Percentiles rank a stretch among this genome's conserved stretches.
Conservation (phyloP, 108 stramenopile genomes). For the Licmophora abbreviata region DNA sequence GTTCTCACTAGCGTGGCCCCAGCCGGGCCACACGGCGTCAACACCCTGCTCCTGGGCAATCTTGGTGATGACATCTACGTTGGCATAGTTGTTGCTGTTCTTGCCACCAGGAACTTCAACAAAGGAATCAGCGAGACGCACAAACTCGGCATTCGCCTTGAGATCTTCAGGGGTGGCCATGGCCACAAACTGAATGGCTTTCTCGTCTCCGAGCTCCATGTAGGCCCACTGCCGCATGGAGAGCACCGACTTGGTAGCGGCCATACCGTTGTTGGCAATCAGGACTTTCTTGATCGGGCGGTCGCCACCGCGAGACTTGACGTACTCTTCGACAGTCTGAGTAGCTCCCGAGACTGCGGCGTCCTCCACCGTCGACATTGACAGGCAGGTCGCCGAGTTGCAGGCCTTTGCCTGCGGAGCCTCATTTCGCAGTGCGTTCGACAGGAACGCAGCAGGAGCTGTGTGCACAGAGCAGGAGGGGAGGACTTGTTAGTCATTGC, state of each 20-base stretch:
- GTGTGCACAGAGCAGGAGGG: not conserved
- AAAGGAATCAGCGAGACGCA: constrained; percentile 90
- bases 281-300: constrained; percentile 81
- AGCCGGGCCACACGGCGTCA: constrained; percentile 94
- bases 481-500: not conserved
- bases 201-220: constrained; percentile 95
- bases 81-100: constrained; percentile 92
- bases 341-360: constrained; percentile 10
- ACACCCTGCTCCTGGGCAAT: constrained; percentile 79
- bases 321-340: constrained; percentile 79
- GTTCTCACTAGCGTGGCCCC: constrained; percentile 95
- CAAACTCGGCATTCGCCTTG: constrained; percentile 97
- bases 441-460: constrained; percentile 2
- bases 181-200: constrained; percentile 92
- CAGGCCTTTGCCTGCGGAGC: not conserved
- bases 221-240: constrained; percentile 99
- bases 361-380: constrained; percentile 14
- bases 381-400: constrained; percentile 2
- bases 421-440: not conserved
- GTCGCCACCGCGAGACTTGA: constrained; percentile 79
- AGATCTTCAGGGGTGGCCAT: constrained; percentile 98
- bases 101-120: constrained; percentile 90
- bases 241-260: constrained; percentile 94
- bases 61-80: constrained; percentile 82
- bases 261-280: constrained; percentile 99